phyloP scores from a whole-genome alignment of 164 flowering plant genomes.

The Vitis rotundifolia region DNA sequence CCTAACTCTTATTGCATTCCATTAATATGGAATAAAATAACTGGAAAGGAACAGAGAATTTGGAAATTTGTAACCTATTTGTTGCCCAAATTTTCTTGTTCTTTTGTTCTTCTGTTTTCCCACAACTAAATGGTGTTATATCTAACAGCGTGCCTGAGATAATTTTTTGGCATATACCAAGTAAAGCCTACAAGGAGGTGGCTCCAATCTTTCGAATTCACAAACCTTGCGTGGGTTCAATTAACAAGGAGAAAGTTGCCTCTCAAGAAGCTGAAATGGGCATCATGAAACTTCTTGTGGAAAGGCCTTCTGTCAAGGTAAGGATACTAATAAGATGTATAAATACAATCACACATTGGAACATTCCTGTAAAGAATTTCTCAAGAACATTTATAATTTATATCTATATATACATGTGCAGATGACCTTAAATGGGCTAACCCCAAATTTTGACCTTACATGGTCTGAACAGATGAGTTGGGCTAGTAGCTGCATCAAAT shows the following conservation, averaged over 20 bases:
- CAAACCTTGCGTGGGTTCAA: conserved; percentile 81
- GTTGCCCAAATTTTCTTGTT: neutral
- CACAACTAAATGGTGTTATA: neutral
- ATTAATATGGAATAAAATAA: too few relatives aligned
- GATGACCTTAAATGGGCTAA: neutral
- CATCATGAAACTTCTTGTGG: conserved; percentile 63
- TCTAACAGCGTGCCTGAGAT: conserved; percentile 73
- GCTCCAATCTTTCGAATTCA: conserved; percentile 49
- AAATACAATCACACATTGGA: too few relatives aligned
- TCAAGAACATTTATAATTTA: too few relatives aligned
- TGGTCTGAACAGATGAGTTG: neutral
- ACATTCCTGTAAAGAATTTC: too few relatives aligned
- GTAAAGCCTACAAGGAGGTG: conserved; percentile 61
- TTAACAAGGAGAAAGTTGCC: conserved; percentile 72
- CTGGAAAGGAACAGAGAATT: neutral
- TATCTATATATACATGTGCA: neutral
- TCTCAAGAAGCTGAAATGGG: conserved; percentile 80
- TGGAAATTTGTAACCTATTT: too few relatives aligned
- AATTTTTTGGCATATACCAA: conserved; percentile 93
- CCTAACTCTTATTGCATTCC: neutral
- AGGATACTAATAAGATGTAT: neutral
- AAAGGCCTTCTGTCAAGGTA: conserved; percentile 79
- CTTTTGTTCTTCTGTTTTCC: neutral
- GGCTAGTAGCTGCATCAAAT: neutral
- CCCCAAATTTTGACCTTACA: neutral